A percentile compares a stretch with the other conserved stretches of the same genome.
Evolutionary conservation across 2,329 filamentous ascomycete genomes (phyloP).

Genomic region (Thelonectria rubi): DNA sequence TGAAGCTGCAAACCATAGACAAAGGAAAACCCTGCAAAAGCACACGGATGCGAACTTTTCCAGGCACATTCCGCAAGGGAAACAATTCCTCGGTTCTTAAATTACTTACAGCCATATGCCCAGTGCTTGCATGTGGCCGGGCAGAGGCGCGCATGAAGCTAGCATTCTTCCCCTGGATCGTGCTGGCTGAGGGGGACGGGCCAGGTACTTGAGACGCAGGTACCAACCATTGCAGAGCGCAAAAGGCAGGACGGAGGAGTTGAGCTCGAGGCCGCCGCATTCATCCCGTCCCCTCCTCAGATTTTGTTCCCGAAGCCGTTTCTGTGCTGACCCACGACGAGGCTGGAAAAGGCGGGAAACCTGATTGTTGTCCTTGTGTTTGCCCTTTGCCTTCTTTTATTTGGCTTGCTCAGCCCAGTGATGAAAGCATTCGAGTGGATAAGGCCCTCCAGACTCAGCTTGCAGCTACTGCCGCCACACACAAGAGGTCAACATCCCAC

Average conservation of each 20-base stretch:
- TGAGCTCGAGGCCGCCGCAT: slow-evolving; percentile 8
- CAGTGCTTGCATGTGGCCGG: slow-evolving; percentile 11
- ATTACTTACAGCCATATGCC: slow-evolving; percentile 11
- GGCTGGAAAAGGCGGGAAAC: background rate
- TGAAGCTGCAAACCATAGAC: background rate
- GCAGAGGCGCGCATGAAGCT: slow-evolving; percentile 21
- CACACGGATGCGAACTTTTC: too few species aligned
- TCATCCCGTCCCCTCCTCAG: background rate
- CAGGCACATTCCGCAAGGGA: background rate
- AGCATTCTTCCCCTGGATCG: slow-evolving; percentile 21
- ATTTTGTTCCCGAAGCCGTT: background rate
- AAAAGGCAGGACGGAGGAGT: slow-evolving; percentile 1
- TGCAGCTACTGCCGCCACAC: background rate
- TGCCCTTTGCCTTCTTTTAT: background rate
- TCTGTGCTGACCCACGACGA: too few species aligned
- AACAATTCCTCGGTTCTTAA: background rate
- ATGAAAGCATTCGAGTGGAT: background rate
- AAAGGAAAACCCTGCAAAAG: background rate
- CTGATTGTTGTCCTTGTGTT: background rate
- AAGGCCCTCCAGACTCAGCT: too few species aligned
- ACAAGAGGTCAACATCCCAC: background rate
- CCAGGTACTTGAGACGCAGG: slow-evolving; percentile 17
- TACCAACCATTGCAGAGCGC: slow-evolving; percentile 12
- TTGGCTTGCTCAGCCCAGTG: background rate
- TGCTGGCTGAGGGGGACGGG: background rate